Conservation (phyloP, 345 rosid genomes). For the Pistacia vera region DNA sequence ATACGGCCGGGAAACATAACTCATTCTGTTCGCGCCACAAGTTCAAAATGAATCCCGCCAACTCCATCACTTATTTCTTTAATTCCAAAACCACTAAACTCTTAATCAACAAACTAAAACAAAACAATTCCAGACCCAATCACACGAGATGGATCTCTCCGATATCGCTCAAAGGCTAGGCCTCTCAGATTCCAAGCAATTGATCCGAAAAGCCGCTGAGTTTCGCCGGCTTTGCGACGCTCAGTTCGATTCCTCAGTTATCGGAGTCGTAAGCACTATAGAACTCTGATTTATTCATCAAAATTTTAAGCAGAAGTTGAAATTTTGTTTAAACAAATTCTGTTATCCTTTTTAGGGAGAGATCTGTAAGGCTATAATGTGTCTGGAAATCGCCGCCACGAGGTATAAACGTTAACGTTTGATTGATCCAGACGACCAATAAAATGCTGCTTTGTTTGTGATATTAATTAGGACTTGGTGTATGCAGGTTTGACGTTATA, state of each 20-base stretch:
- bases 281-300: not conserved
- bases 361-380: conserved; percentile 84
- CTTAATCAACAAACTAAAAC: not conserved
- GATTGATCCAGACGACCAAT: not conserved
- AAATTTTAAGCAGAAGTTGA: not conserved
- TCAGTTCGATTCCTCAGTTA: conserved; percentile 85
- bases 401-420: conserved; percentile 37
- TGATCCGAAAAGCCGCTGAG: conserved; percentile 91
- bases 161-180: conserved; percentile 73
- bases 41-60: conserved; percentile 9
- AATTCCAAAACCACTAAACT: not conserved
- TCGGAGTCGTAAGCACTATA: conserved; percentile 68
- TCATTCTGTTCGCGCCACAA: not conserved
- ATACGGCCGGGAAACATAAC: too few relatives aligned
- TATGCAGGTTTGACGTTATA: conserved; percentile 56
- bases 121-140: too few relatives aligned
- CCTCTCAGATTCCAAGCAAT: conserved; percentile 59
- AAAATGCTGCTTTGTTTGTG: not conserved
- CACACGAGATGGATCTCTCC: conserved; percentile 60
- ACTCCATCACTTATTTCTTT: not conserved
- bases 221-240: conserved; percentile 94
- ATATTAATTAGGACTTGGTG: conserved; percentile 1
- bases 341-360: conserved; percentile 61
- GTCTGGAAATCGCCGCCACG: conserved; percentile 85
- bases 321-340: not conserved